A percentile compares a stretch with the other conserved stretches of the same genome.
phyloP scores from a whole-genome alignment of 495 filamentous ascomycete genomes.

The Apiosordaria backusii region DNA sequence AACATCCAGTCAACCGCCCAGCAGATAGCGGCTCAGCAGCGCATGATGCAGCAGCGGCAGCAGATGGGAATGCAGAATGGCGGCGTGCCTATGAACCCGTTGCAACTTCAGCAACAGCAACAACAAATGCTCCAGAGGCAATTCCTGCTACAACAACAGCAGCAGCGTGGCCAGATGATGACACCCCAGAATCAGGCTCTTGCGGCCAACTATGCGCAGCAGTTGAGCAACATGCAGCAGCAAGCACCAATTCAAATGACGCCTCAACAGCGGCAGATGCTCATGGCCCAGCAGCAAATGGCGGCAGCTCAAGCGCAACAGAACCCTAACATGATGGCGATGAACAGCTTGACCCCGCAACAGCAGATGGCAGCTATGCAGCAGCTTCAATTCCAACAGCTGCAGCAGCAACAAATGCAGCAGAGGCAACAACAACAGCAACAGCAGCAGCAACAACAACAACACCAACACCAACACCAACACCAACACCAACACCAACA shows the following conservation, averaged over 20 bases:
- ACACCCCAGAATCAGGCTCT: conserved; percentile 20
- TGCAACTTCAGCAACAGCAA: conserved; percentile 38
- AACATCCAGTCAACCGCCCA: conserved; percentile 14
- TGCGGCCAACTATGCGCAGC: conserved; percentile 33
- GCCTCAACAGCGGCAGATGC: conserved; percentile 15
- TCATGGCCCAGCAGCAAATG: conserved; percentile 28
- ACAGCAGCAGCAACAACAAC: conserved; percentile 35
- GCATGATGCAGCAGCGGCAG: conserved; percentile 47
- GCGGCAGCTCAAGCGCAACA: conserved; percentile 30
- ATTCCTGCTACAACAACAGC: conserved; percentile 28
- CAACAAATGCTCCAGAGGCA: conserved; percentile 31
- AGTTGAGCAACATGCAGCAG: conserved; percentile 33
- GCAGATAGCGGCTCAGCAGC: conserved; percentile 54
- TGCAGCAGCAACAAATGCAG: background rate
- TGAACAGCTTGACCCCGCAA: background rate
- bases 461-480: conserved; percentile 34
- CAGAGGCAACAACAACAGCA: conserved; percentile 20
- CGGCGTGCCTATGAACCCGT: conserved; percentile 32
- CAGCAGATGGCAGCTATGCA: conserved; percentile 25
- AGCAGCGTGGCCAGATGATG: conserved; percentile 32
- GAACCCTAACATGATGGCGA: background rate
- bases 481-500: conserved; percentile 37
- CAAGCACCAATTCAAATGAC: conserved; percentile 25
- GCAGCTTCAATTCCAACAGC: background rate
- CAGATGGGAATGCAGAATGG: conserved; percentile 38